Conservation (phyloP, 2,329 filamentous ascomycete genomes). For the Bipolaris victoriae region DNA sequence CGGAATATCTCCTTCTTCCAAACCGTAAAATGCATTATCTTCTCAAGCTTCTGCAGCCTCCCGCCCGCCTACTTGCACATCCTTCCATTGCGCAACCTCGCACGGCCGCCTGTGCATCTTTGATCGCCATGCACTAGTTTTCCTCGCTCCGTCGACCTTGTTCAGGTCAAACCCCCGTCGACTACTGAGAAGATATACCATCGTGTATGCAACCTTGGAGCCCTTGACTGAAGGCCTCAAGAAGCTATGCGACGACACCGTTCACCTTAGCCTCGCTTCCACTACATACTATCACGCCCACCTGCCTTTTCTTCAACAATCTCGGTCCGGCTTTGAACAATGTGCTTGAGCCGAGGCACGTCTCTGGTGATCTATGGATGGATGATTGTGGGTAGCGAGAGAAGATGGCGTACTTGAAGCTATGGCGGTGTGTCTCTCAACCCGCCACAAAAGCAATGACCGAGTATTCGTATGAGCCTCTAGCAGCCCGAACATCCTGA, state of each 20-base stretch:
- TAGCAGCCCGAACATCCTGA: conserved; percentile 5
- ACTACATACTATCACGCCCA: conserved; percentile 12
- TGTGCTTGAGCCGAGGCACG: conserved; percentile 24
- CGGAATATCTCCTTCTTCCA: conserved; percentile 32
- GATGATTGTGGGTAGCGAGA: conserved; percentile 21
- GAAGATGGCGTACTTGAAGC: conserved; percentile 20
- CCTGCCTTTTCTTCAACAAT: conserved; percentile 30
- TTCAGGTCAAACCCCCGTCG: conserved; percentile 31
- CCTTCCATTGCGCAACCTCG: conserved; percentile 26
- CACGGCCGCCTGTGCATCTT: conserved; percentile 25
- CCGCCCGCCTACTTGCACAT: conserved; percentile 26
- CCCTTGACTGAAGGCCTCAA: conserved; percentile 29
- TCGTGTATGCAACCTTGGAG: conserved; percentile 22
- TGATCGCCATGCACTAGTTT: conserved; percentile 31
- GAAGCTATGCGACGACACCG: conserved; percentile 20
- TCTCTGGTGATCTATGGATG: conserved; percentile 24
- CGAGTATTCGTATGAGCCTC: conserved; percentile 17
- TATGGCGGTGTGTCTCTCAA: conserved; percentile 25
- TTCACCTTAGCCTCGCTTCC: conserved; percentile 22
- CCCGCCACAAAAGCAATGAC: conserved; percentile 18
- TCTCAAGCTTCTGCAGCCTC: conserved; percentile 25
- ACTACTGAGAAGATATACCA: conserved; percentile 18
- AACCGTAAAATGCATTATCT: conserved; percentile 30
- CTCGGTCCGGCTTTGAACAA: conserved; percentile 26
- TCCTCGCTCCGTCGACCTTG: conserved; percentile 23